These are phyloP conservation scores for Paecilomyces sp. DNA, from an alignment of 2,329 filamentous ascomycete species.

Conservation along the genomic window DNA sequence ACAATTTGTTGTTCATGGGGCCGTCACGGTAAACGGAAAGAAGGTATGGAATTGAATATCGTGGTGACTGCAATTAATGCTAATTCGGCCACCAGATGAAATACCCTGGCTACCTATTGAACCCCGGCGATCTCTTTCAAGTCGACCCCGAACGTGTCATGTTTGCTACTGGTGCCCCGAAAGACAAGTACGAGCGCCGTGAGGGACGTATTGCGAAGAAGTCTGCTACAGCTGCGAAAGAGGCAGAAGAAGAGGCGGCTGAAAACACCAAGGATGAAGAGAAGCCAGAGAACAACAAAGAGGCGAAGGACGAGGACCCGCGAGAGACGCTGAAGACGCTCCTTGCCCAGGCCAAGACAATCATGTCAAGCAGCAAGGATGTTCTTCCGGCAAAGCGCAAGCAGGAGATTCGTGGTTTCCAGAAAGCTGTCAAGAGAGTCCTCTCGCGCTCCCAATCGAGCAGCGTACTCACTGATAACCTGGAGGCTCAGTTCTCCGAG, in stretches of 20 bases:
- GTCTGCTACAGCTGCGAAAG: conserved; percentile 13
- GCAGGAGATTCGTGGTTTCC: conserved; percentile 66
- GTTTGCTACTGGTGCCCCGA: conserved; percentile 73
- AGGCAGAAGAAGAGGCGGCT: conserved; percentile 18
- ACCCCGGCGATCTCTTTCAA: conserved; percentile 97
- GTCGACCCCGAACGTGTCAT: conserved; percentile 85
- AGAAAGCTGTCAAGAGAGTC: conserved; percentile 56
- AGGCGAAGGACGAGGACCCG: conserved; percentile 30
- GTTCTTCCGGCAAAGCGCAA: conserved; percentile 63
- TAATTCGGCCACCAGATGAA: conserved; percentile 60
- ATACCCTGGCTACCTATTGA: conserved; percentile 86
- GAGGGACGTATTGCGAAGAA: conserved; percentile 22
- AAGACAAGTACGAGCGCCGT: conserved; percentile 42
- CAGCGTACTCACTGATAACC: conserved; percentile 37
- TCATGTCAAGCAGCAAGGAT: conserved; percentile 48
- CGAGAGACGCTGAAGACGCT: conserved; percentile 48
- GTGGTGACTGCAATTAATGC: not conserved
- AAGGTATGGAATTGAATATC: conserved; percentile 52
- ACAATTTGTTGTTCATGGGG: conserved; percentile 88
- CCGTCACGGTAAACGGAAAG: conserved; percentile 92
- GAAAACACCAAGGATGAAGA: conserved; percentile 20
- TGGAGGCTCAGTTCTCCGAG: conserved; percentile 50
- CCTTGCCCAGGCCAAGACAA: conserved; percentile 51
- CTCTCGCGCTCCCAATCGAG: conserved; percentile 48
- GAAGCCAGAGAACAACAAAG: conserved; percentile 16